These are phyloP conservation scores for Hordeum marinum DNA, from an alignment of 176 grass and related monocot genomes.

Conservation along the genomic window DNA sequence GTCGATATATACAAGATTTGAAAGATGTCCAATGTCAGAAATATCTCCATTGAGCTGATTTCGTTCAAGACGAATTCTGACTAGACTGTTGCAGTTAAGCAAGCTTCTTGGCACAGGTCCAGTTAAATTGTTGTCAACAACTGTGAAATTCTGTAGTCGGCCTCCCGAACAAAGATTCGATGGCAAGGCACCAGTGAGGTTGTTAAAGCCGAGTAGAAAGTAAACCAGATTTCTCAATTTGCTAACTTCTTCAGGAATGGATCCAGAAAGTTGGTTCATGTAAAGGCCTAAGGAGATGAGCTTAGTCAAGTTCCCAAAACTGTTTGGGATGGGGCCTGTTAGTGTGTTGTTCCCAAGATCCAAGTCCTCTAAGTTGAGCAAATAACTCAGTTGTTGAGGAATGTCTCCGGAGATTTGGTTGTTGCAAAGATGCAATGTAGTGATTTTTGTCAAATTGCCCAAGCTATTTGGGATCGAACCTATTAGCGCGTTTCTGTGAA, in stretches of 20 bases:
- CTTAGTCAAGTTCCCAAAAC: not conserved
- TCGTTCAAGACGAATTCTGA: not conserved
- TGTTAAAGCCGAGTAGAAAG: not conserved
- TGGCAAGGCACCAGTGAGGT: not conserved
- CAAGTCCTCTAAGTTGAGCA: not conserved
- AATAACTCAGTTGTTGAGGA: not conserved
- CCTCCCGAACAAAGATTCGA: not conserved
- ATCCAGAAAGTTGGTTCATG: not conserved
- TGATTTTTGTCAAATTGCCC: not conserved
- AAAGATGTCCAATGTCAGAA: not conserved
- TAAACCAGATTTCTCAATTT: not conserved
- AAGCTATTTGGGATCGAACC: not conserved
- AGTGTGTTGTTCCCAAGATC: not conserved
- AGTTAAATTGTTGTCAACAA: not conserved
- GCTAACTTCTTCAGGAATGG: not conserved
- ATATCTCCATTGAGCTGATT: not conserved
- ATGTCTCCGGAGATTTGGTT: not conserved
- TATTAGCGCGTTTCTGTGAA: no score
- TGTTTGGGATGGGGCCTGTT: not conserved
- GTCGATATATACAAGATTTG: not conserved
- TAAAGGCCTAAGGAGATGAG: not conserved
- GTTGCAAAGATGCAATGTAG: not conserved
- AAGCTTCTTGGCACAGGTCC: not conserved
- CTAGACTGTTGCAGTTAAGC: not conserved
- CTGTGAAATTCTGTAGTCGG: not conserved